Percentiles rank a stretch among this genome's conserved stretches.
Conservation (phyloP, 2,329 filamentous ascomycete species). For the Neonectria hederae region DNA sequence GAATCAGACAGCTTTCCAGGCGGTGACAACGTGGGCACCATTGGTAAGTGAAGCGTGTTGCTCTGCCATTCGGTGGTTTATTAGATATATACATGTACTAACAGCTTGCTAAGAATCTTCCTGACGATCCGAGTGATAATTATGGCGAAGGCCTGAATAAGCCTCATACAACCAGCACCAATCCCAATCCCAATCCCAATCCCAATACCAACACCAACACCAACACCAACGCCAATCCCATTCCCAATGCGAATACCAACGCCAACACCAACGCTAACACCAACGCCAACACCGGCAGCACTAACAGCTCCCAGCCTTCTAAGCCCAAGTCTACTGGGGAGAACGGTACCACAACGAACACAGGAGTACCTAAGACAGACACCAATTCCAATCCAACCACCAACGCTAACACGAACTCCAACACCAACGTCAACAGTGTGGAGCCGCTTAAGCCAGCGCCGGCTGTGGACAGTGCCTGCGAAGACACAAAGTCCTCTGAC, state of each 20-base stretch:
- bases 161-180: background rate
- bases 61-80: background rate
- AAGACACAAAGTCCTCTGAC: background rate
- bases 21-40: background rate
- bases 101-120: background rate
- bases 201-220: background rate
- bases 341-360: background rate
- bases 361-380: background rate
- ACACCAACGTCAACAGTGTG: background rate
- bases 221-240: background rate
- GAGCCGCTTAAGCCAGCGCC: background rate
- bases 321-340: background rate
- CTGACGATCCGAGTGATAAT: background rate
- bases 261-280: background rate
- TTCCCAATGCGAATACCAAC: background rate
- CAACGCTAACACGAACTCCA: background rate
- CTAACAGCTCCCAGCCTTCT: background rate
- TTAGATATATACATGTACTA: background rate
- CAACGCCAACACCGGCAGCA: background rate
- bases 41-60: background rate
- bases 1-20: background rate
- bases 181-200: background rate
- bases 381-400: background rate
- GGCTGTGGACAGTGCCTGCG: background rate
- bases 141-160: background rate